phyloP scores from a whole-genome alignment of 352 stramenopile species.

The Phytopythium helicoides region DNA sequence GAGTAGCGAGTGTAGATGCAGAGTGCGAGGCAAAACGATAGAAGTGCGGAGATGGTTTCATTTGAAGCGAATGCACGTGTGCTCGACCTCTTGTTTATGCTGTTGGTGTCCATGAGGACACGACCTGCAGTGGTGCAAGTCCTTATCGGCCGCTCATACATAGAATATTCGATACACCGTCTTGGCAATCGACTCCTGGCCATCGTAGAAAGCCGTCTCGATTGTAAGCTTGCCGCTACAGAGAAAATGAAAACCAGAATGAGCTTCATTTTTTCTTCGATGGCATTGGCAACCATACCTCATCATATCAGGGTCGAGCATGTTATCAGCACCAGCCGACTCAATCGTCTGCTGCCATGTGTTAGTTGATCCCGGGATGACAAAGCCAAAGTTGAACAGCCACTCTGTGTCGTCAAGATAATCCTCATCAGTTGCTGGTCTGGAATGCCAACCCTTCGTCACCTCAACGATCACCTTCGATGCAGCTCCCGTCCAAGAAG shows the following conservation, averaged over 20 bases:
- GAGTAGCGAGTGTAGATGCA: constrained; percentile 14
- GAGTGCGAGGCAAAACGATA: background rate
- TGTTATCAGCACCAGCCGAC: constrained; percentile 82
- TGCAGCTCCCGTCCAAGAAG: constrained; percentile 85
- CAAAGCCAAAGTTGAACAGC: constrained; percentile 95
- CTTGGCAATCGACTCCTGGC: constrained; percentile 83
- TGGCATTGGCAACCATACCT: constrained; percentile 35
- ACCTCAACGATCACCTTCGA: constrained; percentile 63
- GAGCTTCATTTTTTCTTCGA: background rate
- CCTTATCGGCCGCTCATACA: constrained; percentile 44
- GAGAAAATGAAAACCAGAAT: background rate
- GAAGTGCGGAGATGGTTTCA: background rate
- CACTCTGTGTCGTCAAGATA: constrained; percentile 66
- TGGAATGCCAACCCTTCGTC: no score
- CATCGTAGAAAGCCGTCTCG: constrained; percentile 96
- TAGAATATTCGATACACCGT: constrained; percentile 94
- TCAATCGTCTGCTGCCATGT: constrained; percentile 96
- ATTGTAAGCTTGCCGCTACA: constrained; percentile 91
- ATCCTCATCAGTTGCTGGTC: background rate
- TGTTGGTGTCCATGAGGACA: background rate
- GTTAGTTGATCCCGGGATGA: constrained; percentile 95
- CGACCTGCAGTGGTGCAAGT: background rate
- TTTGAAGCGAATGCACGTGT: constrained; percentile 1
- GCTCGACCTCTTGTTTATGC: background rate
- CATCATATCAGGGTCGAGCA: constrained; percentile 84